These are phyloP conservation scores for Fusarium oxysporum DNA, from an alignment of 2,329 filamentous ascomycete species.

Conservation along the genomic window DNA sequence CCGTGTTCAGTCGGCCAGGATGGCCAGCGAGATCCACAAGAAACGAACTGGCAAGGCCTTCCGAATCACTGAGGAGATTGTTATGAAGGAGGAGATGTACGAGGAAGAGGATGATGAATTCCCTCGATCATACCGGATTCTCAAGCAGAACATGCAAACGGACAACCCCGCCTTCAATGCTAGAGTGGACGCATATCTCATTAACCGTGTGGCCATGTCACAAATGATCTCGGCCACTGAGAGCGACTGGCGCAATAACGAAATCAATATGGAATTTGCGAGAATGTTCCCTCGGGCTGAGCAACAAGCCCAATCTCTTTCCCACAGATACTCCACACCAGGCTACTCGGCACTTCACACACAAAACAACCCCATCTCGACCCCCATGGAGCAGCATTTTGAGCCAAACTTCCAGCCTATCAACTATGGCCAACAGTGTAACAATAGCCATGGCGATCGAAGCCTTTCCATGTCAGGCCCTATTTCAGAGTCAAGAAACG, in stretches of 20 bases:
- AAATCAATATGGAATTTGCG: constrained; percentile 61
- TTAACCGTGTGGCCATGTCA: constrained; percentile 58
- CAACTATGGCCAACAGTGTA: constrained; percentile 34
- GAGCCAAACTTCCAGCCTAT: constrained; percentile 41
- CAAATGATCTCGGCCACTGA: constrained; percentile 53
- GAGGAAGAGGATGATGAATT: constrained; percentile 91
- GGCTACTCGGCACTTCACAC: constrained; percentile 25
- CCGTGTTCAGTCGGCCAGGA: constrained; percentile 84
- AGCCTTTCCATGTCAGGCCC: constrained; percentile 35
- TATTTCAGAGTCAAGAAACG: constrained; percentile 29
- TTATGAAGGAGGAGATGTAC: constrained; percentile 94
- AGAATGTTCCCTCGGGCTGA: constrained; percentile 58
- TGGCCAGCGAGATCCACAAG: constrained; percentile 93
- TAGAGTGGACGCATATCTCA: constrained; percentile 63
- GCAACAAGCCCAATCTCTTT: constrained; percentile 42
- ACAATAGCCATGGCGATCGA: constrained; percentile 24
- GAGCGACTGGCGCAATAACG: constrained; percentile 56
- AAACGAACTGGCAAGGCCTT: constrained; percentile 85
- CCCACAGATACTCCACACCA: constrained; percentile 39
- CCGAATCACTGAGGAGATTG: constrained; percentile 85
- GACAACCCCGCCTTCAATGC: constrained; percentile 71
- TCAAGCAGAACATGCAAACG: constrained; percentile 72
- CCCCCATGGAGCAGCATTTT: constrained; percentile 31
- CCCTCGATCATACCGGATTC: constrained; percentile 72
- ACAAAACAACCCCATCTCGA: constrained; percentile 21